These are phyloP conservation scores for Chalciporus piperatus DNA, from an alignment of 768 basidiomycete genomes.

Conservation along the genomic window DNA sequence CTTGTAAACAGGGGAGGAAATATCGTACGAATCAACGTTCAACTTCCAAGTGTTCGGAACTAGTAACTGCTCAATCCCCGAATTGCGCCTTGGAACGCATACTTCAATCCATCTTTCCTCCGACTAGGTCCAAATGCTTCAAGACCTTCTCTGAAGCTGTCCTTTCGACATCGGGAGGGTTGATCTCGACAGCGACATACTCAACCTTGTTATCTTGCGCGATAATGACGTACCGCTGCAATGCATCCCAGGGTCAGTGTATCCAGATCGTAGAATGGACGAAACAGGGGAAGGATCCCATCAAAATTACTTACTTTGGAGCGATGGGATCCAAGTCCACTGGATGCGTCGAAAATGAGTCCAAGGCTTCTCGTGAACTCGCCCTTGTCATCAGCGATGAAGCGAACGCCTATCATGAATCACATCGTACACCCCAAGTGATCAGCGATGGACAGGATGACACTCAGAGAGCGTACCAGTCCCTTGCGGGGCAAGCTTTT, in stretches of 20 bases:
- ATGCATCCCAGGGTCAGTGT: neutral
- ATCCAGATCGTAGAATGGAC: neutral
- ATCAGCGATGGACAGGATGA: neutral
- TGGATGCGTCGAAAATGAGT: conserved; percentile 59
- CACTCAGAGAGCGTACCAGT: conserved; percentile 41
- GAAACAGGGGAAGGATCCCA: neutral
- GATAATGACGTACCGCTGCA: conserved; percentile 53
- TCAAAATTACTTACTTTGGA: conserved; percentile 46
- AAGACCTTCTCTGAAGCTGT: conserved; percentile 52
- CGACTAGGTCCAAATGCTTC: conserved; percentile 26
- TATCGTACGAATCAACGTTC: neutral
- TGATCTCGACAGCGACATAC: conserved; percentile 50
- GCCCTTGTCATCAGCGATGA: conserved; percentile 70
- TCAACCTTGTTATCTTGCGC: conserved; percentile 57
- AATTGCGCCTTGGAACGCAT: neutral
- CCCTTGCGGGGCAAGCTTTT: conserved; percentile 52
- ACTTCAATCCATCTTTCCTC: neutral
- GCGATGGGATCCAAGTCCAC: conserved; percentile 62
- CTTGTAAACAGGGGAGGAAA: too few relatives aligned
- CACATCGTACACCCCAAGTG: neutral
- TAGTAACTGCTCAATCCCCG: too few relatives aligned
- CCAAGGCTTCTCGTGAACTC: conserved; percentile 53
- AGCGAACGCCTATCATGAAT: conserved; percentile 43
- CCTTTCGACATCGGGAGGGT: conserved; percentile 45
- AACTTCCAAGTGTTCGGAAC: too few relatives aligned